A percentile compares a stretch with the other conserved stretches of the same genome.
These are phyloP conservation scores for Diutina neorugosa DNA, from an alignment of 1,139 yeast genomes.

Conservation along the genomic window DNA sequence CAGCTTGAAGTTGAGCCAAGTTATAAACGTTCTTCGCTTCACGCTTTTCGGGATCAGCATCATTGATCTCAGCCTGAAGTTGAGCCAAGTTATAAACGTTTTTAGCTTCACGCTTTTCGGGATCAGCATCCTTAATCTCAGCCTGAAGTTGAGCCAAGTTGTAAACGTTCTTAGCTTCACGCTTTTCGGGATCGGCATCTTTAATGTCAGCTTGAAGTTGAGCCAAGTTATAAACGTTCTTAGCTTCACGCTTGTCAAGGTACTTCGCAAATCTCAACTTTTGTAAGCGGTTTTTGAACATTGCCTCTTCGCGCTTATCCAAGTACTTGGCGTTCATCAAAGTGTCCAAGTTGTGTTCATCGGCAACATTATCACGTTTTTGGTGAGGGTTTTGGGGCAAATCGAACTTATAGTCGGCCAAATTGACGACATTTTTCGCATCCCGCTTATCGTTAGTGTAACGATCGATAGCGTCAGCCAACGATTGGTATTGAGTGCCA, in stretches of 20 bases:
- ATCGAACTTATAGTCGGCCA: slow-evolving; percentile 6
- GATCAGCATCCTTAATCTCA: no score
- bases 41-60: slow-evolving; percentile 2
- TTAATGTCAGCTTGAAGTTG: slow-evolving; percentile 3
- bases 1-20: slow-evolving; percentile 4
- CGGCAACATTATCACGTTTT: slow-evolving; percentile 7
- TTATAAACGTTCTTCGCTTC: slow-evolving; percentile 11
- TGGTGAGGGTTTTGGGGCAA: slow-evolving; percentile 7
- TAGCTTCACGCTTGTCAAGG: slow-evolving; percentile 5
- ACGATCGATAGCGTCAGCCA: neutral
- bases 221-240: slow-evolving; percentile 10
- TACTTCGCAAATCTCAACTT: neutral
- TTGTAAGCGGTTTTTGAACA: neutral
- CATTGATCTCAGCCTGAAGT: slow-evolving; percentile 4
- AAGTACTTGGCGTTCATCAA: neutral
- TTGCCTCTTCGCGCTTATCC: neutral
- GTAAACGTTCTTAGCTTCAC: slow-evolving; percentile 8
- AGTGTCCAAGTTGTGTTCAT: slow-evolving; percentile 5
- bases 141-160: slow-evolving; percentile 7
- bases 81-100: slow-evolving; percentile 11
- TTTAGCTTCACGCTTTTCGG: slow-evolving; percentile 8
- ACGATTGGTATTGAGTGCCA: neutral
- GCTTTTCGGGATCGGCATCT: slow-evolving; percentile 5
- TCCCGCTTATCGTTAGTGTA: slow-evolving; percentile 6
- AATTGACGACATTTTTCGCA: slow-evolving; percentile 8